phyloP scores from a whole-genome alignment of 2,329 filamentous ascomycete species.

The Colletotrichum cordylinicola region DNA sequence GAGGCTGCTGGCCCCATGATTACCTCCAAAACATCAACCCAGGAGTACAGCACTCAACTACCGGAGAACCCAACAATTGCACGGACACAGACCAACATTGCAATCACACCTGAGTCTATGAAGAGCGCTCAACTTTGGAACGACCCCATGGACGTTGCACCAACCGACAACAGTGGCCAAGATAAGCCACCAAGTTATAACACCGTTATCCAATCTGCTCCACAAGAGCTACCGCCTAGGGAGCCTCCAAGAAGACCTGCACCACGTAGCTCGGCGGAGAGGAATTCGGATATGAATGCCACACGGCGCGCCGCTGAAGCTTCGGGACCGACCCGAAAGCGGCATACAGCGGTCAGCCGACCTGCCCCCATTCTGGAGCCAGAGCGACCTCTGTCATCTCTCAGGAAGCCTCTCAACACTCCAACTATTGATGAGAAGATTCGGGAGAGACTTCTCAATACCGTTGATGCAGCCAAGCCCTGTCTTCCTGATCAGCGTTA shows the following conservation, averaged over 20 bases:
- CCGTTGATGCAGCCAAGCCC: constrained; percentile 56
- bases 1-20: constrained; percentile 26
- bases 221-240: background rate
- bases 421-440: constrained; percentile 44
- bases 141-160: background rate
- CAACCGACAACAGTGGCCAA: background rate
- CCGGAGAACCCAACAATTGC: background rate
- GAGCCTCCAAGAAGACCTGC: background rate
- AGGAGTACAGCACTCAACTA: background rate
- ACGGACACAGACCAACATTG: constrained; percentile 9
- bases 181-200: constrained; percentile 20
- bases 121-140: constrained; percentile 29
- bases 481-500: constrained; percentile 50
- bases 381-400: constrained; percentile 28
- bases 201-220: background rate
- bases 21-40: background rate
- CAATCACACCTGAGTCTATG: constrained; percentile 23
- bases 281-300: background rate
- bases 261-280: background rate
- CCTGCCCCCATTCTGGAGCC: background rate
- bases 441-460: constrained; percentile 48
- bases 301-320: background rate
- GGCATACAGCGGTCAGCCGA: background rate
- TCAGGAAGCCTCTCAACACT: constrained; percentile 21
- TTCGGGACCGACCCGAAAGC: background rate